A percentile compares a stretch with the other conserved stretches of the same genome.
Evolutionary conservation across 176 grass and related monocot genomes (phyloP).

Genomic region (Sorghum bicolor): Sorghum_bicolor_NCBIv3 NC_012878.2:2333501-2334000

Average conservation of each 20-base stretch:
- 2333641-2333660: background rate
- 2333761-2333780: background rate
- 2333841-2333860: background rate
- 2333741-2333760: background rate
- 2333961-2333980: too few species aligned
- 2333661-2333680: background rate
- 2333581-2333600: constrained; percentile 43
- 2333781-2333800: constrained; percentile 5
- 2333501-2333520: constrained; percentile 51
- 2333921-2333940: background rate
- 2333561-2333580: constrained; percentile 53
- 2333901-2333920: background rate
- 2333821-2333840: background rate
- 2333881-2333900: background rate
- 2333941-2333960: too few species aligned
- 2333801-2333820: background rate
- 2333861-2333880: background rate
- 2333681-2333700: background rate
- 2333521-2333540: constrained; percentile 44
- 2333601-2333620: constrained; percentile 21
- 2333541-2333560: constrained; percentile 13
- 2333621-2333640: background rate
- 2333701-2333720: background rate
- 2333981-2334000: too few species aligned
- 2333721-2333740: background rate